Evolutionary conservation across 2,329 filamentous ascomycete species (phyloP), one percentile per base, ranked within the genome.

Genomic region (Alternaria sp.): DNA sequence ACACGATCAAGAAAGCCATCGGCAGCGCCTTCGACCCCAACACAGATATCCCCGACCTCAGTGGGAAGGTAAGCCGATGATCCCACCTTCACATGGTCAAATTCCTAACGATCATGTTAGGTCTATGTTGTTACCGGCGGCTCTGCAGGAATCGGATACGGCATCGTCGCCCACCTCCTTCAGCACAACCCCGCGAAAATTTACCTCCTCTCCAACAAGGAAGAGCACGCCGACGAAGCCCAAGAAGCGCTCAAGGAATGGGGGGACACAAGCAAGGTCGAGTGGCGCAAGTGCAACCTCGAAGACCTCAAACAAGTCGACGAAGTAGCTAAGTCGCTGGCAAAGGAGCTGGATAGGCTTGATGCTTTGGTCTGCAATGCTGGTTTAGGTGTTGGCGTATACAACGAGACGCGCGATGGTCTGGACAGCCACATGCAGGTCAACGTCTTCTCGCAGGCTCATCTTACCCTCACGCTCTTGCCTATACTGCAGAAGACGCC

Each of bases 131-230:
- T 84, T 13, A 83, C 81, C 0, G 80, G 81, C n/a, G 81, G 81
- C 23, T 80, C 77, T 21, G 79, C 80, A n/a, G 81, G 81, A 21
- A 83, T 83, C 31, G 82, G 82, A 14, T 84, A 79, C 58, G 82
- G 82, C 24, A 84, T 84, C 44, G 77, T 80, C 28, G 81, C 82
- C 7, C 83, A 85, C 60, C 71, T 84, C n/a, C 78, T 85, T 3
- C 80, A 84, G 64, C 81, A 83, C 67, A 81, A 80, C 44, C 73
- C 79, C 2, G 69, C 72, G 4, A 81, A 79, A 56, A 78, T 84
- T 45, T 82, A 82, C 58, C 73, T 84, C 3, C 75, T 85, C 4
- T 80, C 80, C 17, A 81, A 80, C 58, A 83, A 83, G 45, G 79
- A 81, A 63, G 72, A 83, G 23, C 81, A 84, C 66, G 76, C 80